phyloP scores from a whole-genome alignment of 2,329 filamentous ascomycete species.

The Pezicula carpinea region DNA sequence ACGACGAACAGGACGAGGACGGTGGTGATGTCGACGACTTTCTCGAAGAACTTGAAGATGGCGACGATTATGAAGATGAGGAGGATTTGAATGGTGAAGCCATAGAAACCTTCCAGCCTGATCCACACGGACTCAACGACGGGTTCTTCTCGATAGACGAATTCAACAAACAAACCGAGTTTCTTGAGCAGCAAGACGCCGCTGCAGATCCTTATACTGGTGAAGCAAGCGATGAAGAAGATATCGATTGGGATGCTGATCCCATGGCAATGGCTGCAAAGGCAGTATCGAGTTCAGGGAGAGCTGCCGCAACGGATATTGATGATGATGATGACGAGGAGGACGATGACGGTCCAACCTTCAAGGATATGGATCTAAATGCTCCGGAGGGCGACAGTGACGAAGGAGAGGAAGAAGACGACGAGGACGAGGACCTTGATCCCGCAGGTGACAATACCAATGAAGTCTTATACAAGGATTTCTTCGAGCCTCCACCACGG shows the following conservation, averaged over 20 bases:
- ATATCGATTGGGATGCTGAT: slow-evolving; percentile 82
- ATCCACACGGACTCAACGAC: slow-evolving; percentile 86
- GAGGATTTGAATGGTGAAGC: slow-evolving; percentile 45
- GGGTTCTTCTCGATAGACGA: slow-evolving; percentile 97
- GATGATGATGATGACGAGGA: slow-evolving; percentile 52
- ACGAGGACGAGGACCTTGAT: slow-evolving; percentile 52
- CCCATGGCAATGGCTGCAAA: slow-evolving; percentile 48
- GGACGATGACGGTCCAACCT: slow-evolving; percentile 76
- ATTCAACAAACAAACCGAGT: slow-evolving; percentile 92
- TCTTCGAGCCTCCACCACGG: slow-evolving; percentile 79
- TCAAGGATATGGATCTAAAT: slow-evolving; percentile 73
- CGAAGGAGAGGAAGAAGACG: slow-evolving; percentile 52
- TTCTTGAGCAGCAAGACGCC: slow-evolving; percentile 80
- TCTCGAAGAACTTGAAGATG: slow-evolving; percentile 23
- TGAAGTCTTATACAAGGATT: slow-evolving; percentile 85
- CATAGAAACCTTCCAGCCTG: slow-evolving; percentile 57
- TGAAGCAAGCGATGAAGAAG: slow-evolving; percentile 75
- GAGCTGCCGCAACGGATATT: slow-evolving; percentile 24
- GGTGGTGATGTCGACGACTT: slow-evolving; percentile 31
- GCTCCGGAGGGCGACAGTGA: slow-evolving; percentile 67
- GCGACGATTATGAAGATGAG: slow-evolving; percentile 37
- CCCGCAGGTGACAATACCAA: slow-evolving; percentile 67
- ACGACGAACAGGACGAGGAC: slow-evolving; percentile 33
- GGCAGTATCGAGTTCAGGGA: slow-evolving; percentile 25
- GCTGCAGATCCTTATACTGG: slow-evolving; percentile 72